Base-by-base conservation (phyloP, 2,329 filamentous ascomycete genomes). In the Metarhizium brunneum region DNA sequence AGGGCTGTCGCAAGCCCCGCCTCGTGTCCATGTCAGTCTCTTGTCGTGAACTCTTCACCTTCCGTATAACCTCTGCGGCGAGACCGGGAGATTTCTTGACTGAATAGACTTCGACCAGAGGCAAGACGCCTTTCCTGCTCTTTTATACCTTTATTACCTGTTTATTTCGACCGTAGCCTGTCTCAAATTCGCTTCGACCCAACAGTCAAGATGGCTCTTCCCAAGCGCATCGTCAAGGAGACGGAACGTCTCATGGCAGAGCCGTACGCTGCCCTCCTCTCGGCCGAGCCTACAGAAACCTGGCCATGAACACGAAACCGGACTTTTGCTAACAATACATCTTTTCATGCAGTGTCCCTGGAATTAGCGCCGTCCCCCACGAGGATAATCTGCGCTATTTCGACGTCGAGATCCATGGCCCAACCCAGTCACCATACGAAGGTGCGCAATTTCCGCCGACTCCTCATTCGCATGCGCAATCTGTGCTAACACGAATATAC, bases 361-460 rank as follows among this genome's bases (percentile, higher is more conserved):
- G 94, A 59, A 99, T 99, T 75, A 95, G 90, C 66, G 94, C 94
- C 52, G 80, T 95, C 53, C 95, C 95, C 51, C 94, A 97, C 71
- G 91, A 96, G 66, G 94, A 99, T 66, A 99, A 99, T 74, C 83
- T 97, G 57, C 84, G 94, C 64, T 99, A 99, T 74, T 99, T 99
- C 67, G 95, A 99, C 71, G 95, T 99, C 63, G 90, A 89, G 66
- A 96, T 99, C 68, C 86, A 96, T 68, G 92, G 92, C 6, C 92
- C 92, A 25, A 84, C 86, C 43, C 88, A 92, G 67, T 96, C 92
- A 56, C 94, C 94, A 58, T 97, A 97, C 69, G 92, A 97, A 80
- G 90, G 92, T 95, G 68, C 56, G 76, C 66, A 42, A 20, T 25
- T 20, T 6, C 50, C 45, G 20, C 45, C 36, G 40, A 25, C 16